phyloP scores from a whole-genome alignment of 208 protist species.

The Crithidia acanthocephali region DNA sequence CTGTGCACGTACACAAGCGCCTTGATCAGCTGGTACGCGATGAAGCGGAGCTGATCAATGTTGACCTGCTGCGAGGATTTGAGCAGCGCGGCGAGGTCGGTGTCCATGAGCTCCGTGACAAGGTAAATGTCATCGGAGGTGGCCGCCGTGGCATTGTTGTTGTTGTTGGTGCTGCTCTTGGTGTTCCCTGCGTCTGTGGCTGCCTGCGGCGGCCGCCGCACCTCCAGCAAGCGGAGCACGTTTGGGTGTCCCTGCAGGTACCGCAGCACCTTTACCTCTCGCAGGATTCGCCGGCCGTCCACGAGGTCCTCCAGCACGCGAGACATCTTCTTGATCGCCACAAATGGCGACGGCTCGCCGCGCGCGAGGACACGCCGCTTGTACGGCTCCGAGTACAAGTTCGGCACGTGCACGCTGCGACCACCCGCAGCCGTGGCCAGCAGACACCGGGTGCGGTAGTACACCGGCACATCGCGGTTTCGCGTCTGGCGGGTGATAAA shows the following conservation, averaged over 20 bases:
- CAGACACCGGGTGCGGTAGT: constrained; percentile 21
- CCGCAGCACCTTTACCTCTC: constrained; percentile 93
- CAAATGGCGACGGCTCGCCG: constrained; percentile 47
- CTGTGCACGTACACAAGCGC: constrained; percentile 76
- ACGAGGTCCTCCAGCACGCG: constrained; percentile 93
- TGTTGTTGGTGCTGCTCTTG: not conserved
- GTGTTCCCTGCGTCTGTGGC: constrained; percentile 43
- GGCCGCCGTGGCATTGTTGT: not conserved
- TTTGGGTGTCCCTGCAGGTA: constrained; percentile 93
- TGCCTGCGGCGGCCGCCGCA: constrained; percentile 74
- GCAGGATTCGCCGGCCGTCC: constrained; percentile 94
- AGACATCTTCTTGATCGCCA: constrained; percentile 97
- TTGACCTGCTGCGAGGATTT: constrained; percentile 77
- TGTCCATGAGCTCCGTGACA: constrained; percentile 89
- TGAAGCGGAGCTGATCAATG: constrained; percentile 96
- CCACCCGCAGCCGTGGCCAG: constrained; percentile 5
- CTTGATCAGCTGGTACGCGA: constrained; percentile 94
- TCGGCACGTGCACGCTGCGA: constrained; percentile 28
- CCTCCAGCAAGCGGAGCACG: constrained; percentile 91
- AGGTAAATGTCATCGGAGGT: constrained; percentile 84
- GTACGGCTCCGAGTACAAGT: constrained; percentile 43
- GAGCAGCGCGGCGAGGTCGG: constrained; percentile 96
- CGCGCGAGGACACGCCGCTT: constrained; percentile 24
- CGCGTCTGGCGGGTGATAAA: constrained; percentile 23
- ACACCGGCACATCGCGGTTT: constrained; percentile 22